A percentile compares a stretch with the other conserved stretches of the same genome.
Conservation (phyloP, 2,329 filamentous ascomycete genomes). For the Aspergillus latus region DNA sequence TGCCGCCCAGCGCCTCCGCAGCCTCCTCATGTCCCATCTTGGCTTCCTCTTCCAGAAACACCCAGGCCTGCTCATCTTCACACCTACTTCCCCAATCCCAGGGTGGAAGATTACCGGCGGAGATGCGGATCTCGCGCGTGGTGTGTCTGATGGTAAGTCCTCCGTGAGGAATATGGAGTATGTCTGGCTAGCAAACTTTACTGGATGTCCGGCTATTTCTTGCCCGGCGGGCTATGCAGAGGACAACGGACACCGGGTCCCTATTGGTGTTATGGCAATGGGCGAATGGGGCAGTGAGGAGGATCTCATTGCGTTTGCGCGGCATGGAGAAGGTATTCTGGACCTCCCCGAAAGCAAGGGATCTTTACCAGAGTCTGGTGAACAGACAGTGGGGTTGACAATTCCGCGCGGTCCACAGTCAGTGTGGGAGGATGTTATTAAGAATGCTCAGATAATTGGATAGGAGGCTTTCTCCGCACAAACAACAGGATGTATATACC, state of each 20-base stretch:
- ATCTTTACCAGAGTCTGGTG: slow-evolving; percentile 3
- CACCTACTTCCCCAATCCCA: slow-evolving; percentile 71
- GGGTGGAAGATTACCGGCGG: slow-evolving; percentile 66
- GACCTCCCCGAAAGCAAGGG: slow-evolving; percentile 27
- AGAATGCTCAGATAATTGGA: slow-evolving; percentile 14
- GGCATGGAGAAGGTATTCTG: slow-evolving; percentile 52
- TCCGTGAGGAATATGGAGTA: slow-evolving; percentile 81
- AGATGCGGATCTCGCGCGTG: slow-evolving; percentile 59
- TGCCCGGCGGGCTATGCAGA: slow-evolving; percentile 72
- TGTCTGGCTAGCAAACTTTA: slow-evolving; percentile 80
- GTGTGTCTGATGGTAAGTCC: slow-evolving; percentile 70
- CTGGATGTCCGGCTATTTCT: slow-evolving; percentile 72
- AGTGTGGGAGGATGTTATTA: slow-evolving; percentile 42
- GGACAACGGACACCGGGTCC: slow-evolving; percentile 34
- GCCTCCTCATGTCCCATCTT: slow-evolving; percentile 76
- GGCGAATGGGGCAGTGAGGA: slow-evolving; percentile 57
- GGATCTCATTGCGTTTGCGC: slow-evolving; percentile 52
- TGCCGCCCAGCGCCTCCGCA: slow-evolving; percentile 70
- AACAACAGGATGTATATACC: background rate
- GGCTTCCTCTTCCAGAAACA: slow-evolving; percentile 67
- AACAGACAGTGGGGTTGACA: slow-evolving; percentile 23
- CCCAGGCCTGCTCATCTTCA: slow-evolving; percentile 74
- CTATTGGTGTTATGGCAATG: slow-evolving; percentile 56
- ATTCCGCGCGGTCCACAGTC: slow-evolving; percentile 28
- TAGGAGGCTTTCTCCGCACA: background rate